Evolutionary conservation across 2,329 filamentous ascomycete genomes (phyloP).

Genomic region (Cladorrhinum sp.): DNA sequence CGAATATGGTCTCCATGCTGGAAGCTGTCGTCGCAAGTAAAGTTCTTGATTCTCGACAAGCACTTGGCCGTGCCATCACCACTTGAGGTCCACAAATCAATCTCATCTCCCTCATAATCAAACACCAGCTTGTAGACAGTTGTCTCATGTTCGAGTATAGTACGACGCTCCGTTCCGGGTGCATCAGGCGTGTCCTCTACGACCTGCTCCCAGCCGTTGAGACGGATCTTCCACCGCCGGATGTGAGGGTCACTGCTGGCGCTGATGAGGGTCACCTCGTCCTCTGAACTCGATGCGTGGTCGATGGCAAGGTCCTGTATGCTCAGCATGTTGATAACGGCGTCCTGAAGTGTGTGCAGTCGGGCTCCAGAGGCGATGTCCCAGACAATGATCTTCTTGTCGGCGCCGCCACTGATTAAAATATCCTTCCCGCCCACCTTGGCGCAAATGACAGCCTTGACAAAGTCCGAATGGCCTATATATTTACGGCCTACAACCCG

Average conservation of each 20-base stretch:
- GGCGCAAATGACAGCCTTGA: slow-evolving; percentile 72
- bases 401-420: slow-evolving; percentile 72
- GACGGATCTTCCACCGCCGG: slow-evolving; percentile 67
- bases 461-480: slow-evolving; percentile 82
- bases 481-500: slow-evolving; percentile 56
- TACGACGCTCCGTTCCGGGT: slow-evolving; percentile 43
- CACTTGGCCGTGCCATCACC: slow-evolving; percentile 87
- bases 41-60: slow-evolving; percentile 65
- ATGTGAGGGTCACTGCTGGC: slow-evolving; percentile 80
- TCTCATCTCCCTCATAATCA: slow-evolving; percentile 57
- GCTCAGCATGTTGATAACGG: slow-evolving; percentile 67
- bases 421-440: slow-evolving; percentile 58
- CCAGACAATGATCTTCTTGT: slow-evolving; percentile 83
- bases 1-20: slow-evolving; percentile 87
- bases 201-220: slow-evolving; percentile 53
- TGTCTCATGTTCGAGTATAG: slow-evolving; percentile 80
- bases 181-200: slow-evolving; percentile 43
- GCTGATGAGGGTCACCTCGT: slow-evolving; percentile 64
- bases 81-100: slow-evolving; percentile 87
- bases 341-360: slow-evolving; percentile 75
- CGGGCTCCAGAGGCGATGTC: slow-evolving; percentile 64
- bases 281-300: slow-evolving; percentile 52
- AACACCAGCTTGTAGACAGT: slow-evolving; percentile 81
- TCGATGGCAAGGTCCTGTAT: slow-evolving; percentile 79
- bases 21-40: slow-evolving; percentile 69